Conservation (phyloP, 192 early-diverging fungal species). For the Lobosporangium transversale region DNA sequence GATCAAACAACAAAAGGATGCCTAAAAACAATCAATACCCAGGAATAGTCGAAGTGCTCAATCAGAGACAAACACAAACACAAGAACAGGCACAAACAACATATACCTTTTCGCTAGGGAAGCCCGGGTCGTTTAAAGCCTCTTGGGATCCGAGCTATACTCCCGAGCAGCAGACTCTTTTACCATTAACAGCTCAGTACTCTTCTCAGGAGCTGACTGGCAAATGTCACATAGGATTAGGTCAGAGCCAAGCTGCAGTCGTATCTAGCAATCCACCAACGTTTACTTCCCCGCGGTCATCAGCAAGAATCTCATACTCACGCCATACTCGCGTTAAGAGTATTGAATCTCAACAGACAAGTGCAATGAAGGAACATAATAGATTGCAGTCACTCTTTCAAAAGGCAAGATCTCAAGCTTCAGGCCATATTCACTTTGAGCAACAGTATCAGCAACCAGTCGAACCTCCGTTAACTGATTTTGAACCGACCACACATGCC, state of each 20-base stretch:
- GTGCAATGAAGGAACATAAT: neutral
- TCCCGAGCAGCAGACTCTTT: too few species aligned
- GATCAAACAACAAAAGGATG: too few species aligned
- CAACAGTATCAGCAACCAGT: neutral
- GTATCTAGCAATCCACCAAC: too few species aligned
- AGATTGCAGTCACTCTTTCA: constrained; percentile 3
- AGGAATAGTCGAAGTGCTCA: neutral
- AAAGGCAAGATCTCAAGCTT: constrained; percentile 13
- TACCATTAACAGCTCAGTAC: too few species aligned
- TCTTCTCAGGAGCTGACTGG: too few species aligned
- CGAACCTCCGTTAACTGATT: too few species aligned
- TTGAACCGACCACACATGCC: too few species aligned
- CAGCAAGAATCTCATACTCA: neutral
- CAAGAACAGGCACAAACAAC: neutral
- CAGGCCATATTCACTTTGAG: neutral
- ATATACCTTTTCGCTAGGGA: constrained; percentile 12
- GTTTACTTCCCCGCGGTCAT: neutral
- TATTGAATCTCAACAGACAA: neutral
- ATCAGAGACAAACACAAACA: neutral
- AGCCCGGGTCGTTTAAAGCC: constrained; percentile 1
- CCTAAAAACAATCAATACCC: neutral
- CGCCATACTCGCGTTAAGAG: neutral
- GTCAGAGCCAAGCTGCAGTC: too few species aligned
- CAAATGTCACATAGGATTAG: too few species aligned
- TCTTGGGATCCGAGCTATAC: too few species aligned